phyloP scores from a whole-genome alignment of 441 rosid genomes.

The Adansonia gregorii region DNA sequence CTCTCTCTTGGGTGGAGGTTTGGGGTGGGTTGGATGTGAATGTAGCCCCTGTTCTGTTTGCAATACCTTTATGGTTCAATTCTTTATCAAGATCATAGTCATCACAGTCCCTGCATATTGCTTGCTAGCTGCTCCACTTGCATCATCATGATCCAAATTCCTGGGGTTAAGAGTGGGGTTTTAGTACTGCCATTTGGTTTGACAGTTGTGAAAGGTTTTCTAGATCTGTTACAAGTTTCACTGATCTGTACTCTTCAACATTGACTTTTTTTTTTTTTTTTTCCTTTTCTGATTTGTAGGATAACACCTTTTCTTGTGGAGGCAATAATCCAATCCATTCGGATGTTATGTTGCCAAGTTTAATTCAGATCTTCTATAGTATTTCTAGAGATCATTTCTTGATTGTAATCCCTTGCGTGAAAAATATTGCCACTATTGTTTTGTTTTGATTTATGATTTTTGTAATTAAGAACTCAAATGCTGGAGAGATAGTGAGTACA shows the following conservation, averaged over 20 bases:
- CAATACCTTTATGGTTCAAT: too few relatives aligned
- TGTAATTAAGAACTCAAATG: background rate
- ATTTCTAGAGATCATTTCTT: background rate
- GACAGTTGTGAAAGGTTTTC: background rate
- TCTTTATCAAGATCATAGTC: too few relatives aligned
- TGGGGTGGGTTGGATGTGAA: too few relatives aligned
- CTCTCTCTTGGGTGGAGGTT: too few relatives aligned
- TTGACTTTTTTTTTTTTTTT: background rate
- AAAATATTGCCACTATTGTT: background rate
- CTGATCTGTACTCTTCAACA: background rate
- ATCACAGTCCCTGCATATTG: too few relatives aligned
- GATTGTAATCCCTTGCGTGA: background rate
- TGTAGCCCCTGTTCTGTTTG: too few relatives aligned
- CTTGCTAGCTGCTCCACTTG: background rate
- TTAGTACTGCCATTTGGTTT: background rate
- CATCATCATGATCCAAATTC: background rate
- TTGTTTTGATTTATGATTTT: background rate
- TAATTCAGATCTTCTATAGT: background rate
- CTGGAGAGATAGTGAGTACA: background rate
- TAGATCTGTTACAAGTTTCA: background rate
- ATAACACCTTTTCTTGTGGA: constrained; percentile 12
- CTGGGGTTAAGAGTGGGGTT: background rate
- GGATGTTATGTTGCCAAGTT: constrained; percentile 27
- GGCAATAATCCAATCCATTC: constrained; percentile 15
- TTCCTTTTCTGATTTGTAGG: background rate